These are phyloP conservation scores for Fusarium citri DNA, from an alignment of 2,329 filamentous ascomycete species.

Conservation along the genomic window DNA sequence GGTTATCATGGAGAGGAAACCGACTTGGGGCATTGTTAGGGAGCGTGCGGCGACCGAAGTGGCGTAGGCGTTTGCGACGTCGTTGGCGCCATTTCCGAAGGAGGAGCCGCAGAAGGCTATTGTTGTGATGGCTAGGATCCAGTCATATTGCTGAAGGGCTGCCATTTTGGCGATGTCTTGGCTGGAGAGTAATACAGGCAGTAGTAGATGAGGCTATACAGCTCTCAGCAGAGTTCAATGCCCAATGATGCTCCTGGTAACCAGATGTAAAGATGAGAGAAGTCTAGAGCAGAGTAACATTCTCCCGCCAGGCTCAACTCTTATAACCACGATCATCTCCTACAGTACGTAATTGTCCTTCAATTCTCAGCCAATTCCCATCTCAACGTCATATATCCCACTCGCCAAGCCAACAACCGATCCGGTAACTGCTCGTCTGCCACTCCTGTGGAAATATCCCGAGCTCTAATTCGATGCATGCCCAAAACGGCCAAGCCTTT, in stretches of 20 bases:
- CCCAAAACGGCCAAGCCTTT: background rate
- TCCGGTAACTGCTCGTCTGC: background rate
- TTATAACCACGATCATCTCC: background rate
- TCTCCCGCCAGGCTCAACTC: background rate
- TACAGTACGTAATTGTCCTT: background rate
- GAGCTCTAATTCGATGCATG: fast-evolving
- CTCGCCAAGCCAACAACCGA: background rate
- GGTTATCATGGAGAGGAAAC: background rate
- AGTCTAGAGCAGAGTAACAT: fast-evolving
- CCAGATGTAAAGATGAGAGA: background rate
- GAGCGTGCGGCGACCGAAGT: background rate
- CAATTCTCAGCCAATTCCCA: background rate
- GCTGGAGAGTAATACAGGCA: no score
- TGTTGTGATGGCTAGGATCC: background rate
- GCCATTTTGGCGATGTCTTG: background rate
- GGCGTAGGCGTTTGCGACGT: background rate
- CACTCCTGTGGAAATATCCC: no score
- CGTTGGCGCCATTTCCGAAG: background rate
- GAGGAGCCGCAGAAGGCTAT: background rate
- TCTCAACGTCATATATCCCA: background rate
- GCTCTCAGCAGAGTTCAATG: background rate
- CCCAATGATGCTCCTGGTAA: no score
- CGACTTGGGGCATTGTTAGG: background rate
- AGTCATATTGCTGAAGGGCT: background rate
- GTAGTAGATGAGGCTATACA: background rate